phyloP scores from a whole-genome alignment of 2,329 filamentous ascomycete genomes.

The Aspergillus caelatus region DNA sequence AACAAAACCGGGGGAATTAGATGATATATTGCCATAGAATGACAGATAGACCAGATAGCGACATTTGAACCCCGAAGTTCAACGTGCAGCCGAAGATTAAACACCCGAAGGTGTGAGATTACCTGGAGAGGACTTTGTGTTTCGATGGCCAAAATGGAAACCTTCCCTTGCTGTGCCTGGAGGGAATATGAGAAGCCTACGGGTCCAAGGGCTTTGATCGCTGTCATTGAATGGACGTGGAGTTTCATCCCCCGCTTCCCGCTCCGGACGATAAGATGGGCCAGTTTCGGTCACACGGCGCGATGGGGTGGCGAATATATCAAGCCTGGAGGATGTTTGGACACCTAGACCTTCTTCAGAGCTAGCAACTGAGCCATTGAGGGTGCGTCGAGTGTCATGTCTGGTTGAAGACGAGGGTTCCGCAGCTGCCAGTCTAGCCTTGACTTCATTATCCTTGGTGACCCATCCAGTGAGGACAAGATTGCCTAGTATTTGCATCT shows the following conservation, averaged over 20 bases:
- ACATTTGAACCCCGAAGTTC: neutral
- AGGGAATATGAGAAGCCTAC: slow-evolving; percentile 15
- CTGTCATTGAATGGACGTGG: slow-evolving; percentile 3
- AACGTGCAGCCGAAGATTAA: neutral
- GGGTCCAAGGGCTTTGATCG: slow-evolving; percentile 15
- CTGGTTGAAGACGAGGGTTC: neutral
- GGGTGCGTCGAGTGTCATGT: neutral
- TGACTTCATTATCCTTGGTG: slow-evolving; percentile 13
- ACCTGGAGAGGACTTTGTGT: slow-evolving; percentile 27
- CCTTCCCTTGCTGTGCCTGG: slow-evolving; percentile 7
- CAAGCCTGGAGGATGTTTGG: neutral
- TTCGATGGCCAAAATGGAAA: slow-evolving; percentile 19
- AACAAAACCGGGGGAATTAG: neutral
- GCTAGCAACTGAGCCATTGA: neutral
- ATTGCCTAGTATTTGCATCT: slow-evolving; percentile 24
- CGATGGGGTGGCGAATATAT: neutral
- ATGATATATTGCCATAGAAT: neutral
- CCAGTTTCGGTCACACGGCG: neutral
- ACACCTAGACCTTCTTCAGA: neutral
- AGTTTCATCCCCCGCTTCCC: neutral
- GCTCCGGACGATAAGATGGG: neutral
- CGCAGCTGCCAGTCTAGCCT: neutral
- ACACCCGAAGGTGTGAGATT: slow-evolving; percentile 10
- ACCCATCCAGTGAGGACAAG: slow-evolving; percentile 27
- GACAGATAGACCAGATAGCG: neutral